Evolutionary conservation across 2,329 filamentous ascomycete genomes (phyloP).

Genomic region (Ampelomyces quisqualis): DNA sequence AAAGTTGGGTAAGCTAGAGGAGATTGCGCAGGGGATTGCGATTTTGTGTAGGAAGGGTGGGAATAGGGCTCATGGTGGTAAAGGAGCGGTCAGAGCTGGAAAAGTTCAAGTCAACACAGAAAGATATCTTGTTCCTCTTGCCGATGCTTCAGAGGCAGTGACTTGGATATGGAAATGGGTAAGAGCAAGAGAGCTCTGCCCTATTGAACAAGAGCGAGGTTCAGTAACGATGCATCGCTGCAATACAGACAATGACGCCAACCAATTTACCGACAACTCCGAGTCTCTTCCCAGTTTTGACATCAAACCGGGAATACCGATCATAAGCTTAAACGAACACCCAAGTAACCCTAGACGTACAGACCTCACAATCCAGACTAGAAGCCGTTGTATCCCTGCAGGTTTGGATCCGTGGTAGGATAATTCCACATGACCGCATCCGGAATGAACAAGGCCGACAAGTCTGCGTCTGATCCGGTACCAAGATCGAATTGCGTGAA

Average conservation of each 20-base stretch:
- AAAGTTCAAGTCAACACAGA: background rate
- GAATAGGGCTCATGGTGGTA: too few species aligned
- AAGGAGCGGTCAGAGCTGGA: constrained; percentile 33
- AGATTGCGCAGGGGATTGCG: constrained; percentile 28
- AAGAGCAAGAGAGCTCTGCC: too few species aligned
- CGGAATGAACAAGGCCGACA: constrained; percentile 41
- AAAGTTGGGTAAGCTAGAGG: constrained; percentile 25
- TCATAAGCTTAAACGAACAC: background rate
- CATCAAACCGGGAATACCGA: background rate
- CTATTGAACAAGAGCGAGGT: too few species aligned
- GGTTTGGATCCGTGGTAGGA: constrained; percentile 13
- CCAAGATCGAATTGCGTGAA: constrained; percentile 42
- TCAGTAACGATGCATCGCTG: too few species aligned
- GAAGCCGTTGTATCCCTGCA: constrained; percentile 19
- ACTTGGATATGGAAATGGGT: too few species aligned
- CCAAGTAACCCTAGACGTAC: too few species aligned
- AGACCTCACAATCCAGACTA: background rate
- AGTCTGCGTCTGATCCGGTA: constrained; percentile 39
- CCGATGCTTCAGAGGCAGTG: too few species aligned
- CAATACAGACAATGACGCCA: too few species aligned
- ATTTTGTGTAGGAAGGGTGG: constrained; percentile 18
- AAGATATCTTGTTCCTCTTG: background rate
- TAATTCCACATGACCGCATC: constrained; percentile 40
- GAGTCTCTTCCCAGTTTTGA: too few species aligned
- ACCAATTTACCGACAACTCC: too few species aligned